Conservation (phyloP, 1,284 basidiomycete species). For the Cystobasidium slooffiae region DNA sequence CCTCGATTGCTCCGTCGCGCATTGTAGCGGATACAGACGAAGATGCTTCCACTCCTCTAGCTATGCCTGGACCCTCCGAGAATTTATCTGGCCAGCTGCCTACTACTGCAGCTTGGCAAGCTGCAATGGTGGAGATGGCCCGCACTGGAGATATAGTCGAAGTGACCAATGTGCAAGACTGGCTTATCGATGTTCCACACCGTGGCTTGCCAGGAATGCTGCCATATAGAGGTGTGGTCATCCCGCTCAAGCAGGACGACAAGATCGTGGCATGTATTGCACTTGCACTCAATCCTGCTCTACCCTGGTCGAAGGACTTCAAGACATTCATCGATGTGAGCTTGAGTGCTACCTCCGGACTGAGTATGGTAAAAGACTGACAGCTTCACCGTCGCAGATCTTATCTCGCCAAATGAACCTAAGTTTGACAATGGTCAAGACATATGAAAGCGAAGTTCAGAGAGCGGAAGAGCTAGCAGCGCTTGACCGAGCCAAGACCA, state of each 20-base stretch:
- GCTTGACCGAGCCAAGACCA: constrained; percentile 56
- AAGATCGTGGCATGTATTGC: constrained; percentile 40
- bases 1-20: constrained; percentile 32
- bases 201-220: constrained; percentile 34
- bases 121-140: constrained; percentile 33
- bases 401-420: constrained; percentile 54
- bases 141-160: constrained; percentile 32
- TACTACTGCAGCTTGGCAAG: constrained; percentile 22
- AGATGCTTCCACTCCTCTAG: constrained; percentile 13
- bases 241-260: constrained; percentile 37
- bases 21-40: constrained; percentile 36
- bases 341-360: not conserved
- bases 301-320: constrained; percentile 37
- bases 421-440: constrained; percentile 54
- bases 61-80: not conserved
- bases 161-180: constrained; percentile 24
- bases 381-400: constrained; percentile 42
- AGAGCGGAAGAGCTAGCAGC: constrained; percentile 58
- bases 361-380: not conserved
- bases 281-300: constrained; percentile 37
- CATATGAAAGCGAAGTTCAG: constrained; percentile 56
- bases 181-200: constrained; percentile 30
- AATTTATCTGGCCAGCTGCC: not conserved
- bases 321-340: constrained; percentile 41
- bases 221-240: constrained; percentile 31